Evolutionary conservation across 257 asterid species (phyloP).

Genomic region (Solanum okadae): DNA sequence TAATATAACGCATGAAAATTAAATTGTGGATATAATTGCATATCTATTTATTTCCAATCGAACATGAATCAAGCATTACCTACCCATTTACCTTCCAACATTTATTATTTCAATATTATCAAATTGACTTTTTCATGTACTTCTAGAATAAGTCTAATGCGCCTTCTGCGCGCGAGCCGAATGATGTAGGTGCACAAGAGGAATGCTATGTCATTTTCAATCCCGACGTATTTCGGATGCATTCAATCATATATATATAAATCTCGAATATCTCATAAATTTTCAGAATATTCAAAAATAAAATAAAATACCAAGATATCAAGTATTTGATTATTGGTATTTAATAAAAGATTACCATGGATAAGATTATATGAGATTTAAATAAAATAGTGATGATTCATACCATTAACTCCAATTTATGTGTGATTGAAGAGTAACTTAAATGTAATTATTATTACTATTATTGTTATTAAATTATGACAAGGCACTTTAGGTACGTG

Average conservation of each 20-base stretch:
- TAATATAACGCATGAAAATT: background rate
- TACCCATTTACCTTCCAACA: background rate
- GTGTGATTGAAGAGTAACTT: background rate
- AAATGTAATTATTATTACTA: background rate
- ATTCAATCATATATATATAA: background rate
- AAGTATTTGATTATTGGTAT: background rate
- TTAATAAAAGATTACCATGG: background rate
- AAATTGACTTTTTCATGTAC: background rate
- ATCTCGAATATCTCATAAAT: background rate
- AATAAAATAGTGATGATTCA: too few relatives aligned
- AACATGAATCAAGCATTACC: background rate
- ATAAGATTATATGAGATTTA: too few relatives aligned
- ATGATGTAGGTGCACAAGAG: too few relatives aligned
- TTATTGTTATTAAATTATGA: background rate
- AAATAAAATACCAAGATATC: background rate
- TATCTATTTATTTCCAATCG: background rate
- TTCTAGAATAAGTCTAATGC: background rate
- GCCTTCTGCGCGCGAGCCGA: too few relatives aligned
- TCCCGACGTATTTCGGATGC: background rate
- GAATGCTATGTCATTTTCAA: too few relatives aligned
- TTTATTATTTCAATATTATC: background rate
- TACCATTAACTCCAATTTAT: too few relatives aligned
- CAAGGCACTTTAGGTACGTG: background rate
- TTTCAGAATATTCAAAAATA: fast-evolving
- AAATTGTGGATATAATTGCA: background rate